Percentiles rank a stretch among this genome's conserved stretches.
Conservation (phyloP, 2,329 filamentous ascomycete species). For the Pseudopithomyces chartarum region DNA sequence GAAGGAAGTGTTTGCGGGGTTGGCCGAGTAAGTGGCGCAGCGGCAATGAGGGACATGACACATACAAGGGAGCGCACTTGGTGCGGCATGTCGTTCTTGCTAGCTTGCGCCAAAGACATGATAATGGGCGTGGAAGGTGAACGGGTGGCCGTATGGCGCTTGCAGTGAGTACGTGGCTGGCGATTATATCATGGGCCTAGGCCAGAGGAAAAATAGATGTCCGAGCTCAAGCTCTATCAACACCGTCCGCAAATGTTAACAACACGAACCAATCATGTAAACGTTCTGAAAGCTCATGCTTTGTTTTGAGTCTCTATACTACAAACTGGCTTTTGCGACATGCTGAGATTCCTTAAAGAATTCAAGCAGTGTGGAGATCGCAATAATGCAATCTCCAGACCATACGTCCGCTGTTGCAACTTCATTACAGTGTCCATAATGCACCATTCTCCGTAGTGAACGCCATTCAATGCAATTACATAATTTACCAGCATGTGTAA, state of each 20-base stretch:
- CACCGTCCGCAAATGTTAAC: background rate
- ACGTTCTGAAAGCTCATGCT: background rate
- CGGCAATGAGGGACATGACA: slow-evolving; percentile 11
- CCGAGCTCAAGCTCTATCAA: slow-evolving; percentile 24
- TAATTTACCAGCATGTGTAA: background rate
- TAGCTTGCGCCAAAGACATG: slow-evolving; percentile 43
- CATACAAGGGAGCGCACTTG: slow-evolving; percentile 48
- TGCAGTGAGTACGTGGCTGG: slow-evolving; percentile 36
- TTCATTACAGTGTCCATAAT: background rate
- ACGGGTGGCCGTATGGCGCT: slow-evolving; percentile 31
- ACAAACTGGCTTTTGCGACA: too few species aligned
- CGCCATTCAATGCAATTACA: slow-evolving; percentile 5
- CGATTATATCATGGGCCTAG: slow-evolving; percentile 40
- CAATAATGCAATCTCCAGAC: too few species aligned
- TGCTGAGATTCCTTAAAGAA: too few species aligned
- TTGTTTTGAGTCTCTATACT: too few species aligned
- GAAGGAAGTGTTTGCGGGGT: background rate
- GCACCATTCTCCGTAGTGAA: background rate
- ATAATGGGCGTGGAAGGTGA: slow-evolving; percentile 16
- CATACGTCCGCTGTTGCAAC: background rate
- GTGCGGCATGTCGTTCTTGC: slow-evolving; percentile 44
- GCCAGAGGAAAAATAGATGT: slow-evolving; percentile 35
- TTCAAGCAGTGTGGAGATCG: too few species aligned
- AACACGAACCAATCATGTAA: background rate
- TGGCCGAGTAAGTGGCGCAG: background rate